phyloP scores from a whole-genome alignment of 129 eudicot species.

The Escallonia rubra region DNA sequence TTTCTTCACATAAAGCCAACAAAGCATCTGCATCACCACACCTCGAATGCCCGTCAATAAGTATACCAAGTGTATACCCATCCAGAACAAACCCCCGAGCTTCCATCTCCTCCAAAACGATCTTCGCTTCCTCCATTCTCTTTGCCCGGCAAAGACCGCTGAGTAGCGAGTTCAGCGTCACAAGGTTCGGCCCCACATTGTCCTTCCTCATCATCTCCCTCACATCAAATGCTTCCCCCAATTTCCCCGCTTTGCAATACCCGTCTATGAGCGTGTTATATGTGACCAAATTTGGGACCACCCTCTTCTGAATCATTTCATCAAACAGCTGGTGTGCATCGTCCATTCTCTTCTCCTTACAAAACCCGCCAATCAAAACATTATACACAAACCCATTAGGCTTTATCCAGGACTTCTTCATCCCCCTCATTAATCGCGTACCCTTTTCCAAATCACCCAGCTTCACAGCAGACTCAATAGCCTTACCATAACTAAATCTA shows the following conservation, averaged over 20 bases:
- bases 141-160: conserved; percentile 5
- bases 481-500: conserved; percentile 11
- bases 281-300: not conserved
- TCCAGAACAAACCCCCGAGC: conserved; percentile 15
- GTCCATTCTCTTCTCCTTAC: conserved; percentile 10
- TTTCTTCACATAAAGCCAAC: conserved; percentile 13
- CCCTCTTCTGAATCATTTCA: conserved; percentile 5
- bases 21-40: conserved; percentile 1
- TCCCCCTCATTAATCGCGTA: not conserved
- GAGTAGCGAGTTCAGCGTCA: conserved; percentile 9
- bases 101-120: conserved; percentile 7
- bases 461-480: conserved; percentile 14
- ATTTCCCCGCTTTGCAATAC: conserved; percentile 14
- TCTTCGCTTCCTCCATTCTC: conserved; percentile 16
- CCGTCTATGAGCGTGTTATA: conserved; percentile 10
- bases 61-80: conserved; percentile 12
- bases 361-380: conserved; percentile 15
- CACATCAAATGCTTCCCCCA: conserved; percentile 4
- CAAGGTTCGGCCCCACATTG: conserved; percentile 1
- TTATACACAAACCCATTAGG: conserved; percentile 13
- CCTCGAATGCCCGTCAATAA: conserved; percentile 15
- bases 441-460: conserved; percentile 13
- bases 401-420: not conserved
- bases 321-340: conserved; percentile 14
- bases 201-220: conserved; percentile 2